phyloP scores from a whole-genome alignment of 139 green algal genomes.

The Haematococcus sp. region DNA sequence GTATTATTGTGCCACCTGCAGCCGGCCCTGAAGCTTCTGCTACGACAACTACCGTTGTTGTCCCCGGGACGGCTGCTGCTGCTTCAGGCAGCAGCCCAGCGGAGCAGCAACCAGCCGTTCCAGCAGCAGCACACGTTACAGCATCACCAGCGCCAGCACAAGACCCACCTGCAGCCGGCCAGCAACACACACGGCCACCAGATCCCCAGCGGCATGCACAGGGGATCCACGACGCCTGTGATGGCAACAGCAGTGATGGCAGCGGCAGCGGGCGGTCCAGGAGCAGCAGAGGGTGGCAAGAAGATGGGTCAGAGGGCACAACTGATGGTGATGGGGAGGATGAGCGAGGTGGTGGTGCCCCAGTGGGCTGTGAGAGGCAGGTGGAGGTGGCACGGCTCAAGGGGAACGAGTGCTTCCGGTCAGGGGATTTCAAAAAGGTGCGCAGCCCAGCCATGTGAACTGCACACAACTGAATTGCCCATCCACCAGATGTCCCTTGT shows the following conservation, averaged over 20 bases:
- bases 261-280: not conserved
- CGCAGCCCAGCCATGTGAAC: not conserved
- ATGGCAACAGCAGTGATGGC: not conserved
- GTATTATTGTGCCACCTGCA: too few species aligned
- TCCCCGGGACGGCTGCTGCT: too few species aligned
- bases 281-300: too few species aligned
- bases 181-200: not conserved
- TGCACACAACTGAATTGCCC: not conserved
- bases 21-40: too few species aligned
- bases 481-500: too few species aligned
- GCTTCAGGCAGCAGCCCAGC: too few species aligned
- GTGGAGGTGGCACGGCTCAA: slow-evolving; percentile 34
- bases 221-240: not conserved
- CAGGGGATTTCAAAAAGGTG: slow-evolving; percentile 41
- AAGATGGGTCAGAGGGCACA: not conserved
- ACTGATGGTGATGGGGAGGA: not conserved
- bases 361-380: not conserved
- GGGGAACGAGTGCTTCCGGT: slow-evolving; percentile 45
- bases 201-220: too few species aligned
- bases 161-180: not conserved
- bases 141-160: not conserved
- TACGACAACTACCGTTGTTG: too few species aligned
- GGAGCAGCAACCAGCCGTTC: too few species aligned
- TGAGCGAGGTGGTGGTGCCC: not conserved
- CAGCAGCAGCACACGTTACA: too few species aligned